Evolutionary conservation across 768 basidiomycete genomes (phyloP), one percentile per base, ranked within the genome.

Genomic region (Coprinopsis sp.): DNA sequence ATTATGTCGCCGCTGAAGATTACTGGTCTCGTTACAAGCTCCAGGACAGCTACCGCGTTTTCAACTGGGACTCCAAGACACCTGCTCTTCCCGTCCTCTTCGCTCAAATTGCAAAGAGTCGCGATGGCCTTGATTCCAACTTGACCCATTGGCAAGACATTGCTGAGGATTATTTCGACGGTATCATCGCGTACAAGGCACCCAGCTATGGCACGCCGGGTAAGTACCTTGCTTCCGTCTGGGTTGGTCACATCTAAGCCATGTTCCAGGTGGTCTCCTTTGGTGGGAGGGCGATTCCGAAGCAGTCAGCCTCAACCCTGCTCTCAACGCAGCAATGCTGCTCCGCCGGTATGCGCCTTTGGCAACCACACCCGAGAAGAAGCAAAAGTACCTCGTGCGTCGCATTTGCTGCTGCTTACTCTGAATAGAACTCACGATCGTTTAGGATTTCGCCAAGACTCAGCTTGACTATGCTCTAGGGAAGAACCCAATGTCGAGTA

Each of bases 61-160:
- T 92, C 65, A 93, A 93, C 60, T 97, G 93, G 93, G 93, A 93
- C 59, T 77, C 79, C 3, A 87, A 89, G 62, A 79, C 77, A 1
- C 85, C 90, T 1, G 93, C 83, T 2, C 58, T 91, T 0, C 76
- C 80, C 33, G 77, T 94, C 16, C 65, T 95, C 6, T 87, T 84
- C 49, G 75, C 84, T 1, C 89, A 95, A 56, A 70, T 90, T 22
- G 78, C 81, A 1, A 70, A 79, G 41, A 73, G 78, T 2, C 72
- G 79, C 45, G 72, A 79, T 2, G 58, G 60, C 27, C 63, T 87
- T 12, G 70, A 63, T 41, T 76, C 75, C 12, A 84, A 88, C 50
- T 62, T 81, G 13, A 71, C 79, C 2, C 60, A 67, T 7, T 96
- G 91, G 91, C 78, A 78, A 56, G 56, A 52, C 6, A 76, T 80